These are phyloP conservation scores for Adansonia madagascariensis DNA, from an alignment of 441 rosid genomes.

Conservation along the genomic window DNA sequence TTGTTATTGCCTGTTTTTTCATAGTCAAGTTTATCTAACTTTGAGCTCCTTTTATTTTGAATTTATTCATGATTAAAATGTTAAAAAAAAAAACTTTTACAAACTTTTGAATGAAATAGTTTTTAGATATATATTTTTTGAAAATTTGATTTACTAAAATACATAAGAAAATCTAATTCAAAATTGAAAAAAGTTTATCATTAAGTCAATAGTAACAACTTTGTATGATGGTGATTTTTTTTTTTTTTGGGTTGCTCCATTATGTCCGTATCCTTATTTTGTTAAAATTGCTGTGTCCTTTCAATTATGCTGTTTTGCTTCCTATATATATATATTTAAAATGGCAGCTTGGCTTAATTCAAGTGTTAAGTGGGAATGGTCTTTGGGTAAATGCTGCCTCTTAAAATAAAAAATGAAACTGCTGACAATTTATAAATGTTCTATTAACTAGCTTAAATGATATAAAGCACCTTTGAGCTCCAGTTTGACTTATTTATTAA, in stretches of 20 bases:
- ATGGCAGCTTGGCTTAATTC: neutral
- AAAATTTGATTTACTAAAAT: neutral
- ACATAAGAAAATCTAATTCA: neutral
- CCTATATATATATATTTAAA: neutral
- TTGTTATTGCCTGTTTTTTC: neutral
- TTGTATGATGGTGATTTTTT: neutral
- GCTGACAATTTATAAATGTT: neutral
- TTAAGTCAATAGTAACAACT: neutral
- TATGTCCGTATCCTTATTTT: neutral
- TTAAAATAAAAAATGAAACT: neutral
- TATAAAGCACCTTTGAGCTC: neutral
- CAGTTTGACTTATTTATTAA: neutral
- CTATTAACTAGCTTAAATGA: neutral
- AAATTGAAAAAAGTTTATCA: neutral
- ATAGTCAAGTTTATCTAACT: neutral
- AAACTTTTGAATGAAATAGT: neutral
- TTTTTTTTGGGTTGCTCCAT: neutral
- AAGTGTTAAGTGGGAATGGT: neutral
- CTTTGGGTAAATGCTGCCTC: neutral
- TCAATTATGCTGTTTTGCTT: neutral
- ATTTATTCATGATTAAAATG: neutral
- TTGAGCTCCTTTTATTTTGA: slow-evolving; percentile 1
- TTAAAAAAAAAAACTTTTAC: too few species aligned
- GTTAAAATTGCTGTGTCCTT: neutral
- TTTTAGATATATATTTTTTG: neutral